A percentile compares a stretch with the other conserved stretches of the same genome.
Evolutionary conservation across 805 yeast genomes (phyloP).

Genomic region (Pichia scutulata): DNA sequence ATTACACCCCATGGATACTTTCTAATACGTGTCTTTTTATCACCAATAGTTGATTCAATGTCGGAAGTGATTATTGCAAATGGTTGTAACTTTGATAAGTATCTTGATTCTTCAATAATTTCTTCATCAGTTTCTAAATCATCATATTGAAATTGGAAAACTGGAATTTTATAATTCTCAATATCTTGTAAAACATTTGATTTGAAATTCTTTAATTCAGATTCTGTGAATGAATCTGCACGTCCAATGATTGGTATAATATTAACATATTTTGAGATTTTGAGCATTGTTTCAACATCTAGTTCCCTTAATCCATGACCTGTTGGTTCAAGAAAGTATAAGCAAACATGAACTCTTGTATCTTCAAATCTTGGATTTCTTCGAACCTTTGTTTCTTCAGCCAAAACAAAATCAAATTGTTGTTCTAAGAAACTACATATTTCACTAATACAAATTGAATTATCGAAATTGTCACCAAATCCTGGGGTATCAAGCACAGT

Average conservation of each 20-base stretch:
- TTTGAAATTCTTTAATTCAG: constrained; percentile 54
- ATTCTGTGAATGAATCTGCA: constrained; percentile 62
- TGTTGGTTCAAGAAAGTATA: constrained; percentile 64
- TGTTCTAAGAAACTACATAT: constrained; percentile 61
- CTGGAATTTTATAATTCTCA: constrained; percentile 61
- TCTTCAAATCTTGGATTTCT: constrained; percentile 81
- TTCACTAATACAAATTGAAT: constrained; percentile 57
- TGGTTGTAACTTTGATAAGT: constrained; percentile 58
- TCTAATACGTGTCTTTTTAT: constrained; percentile 49
- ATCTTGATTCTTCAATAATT: constrained; percentile 59
- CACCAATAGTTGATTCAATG: constrained; percentile 43
- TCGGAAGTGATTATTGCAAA: constrained; percentile 68
- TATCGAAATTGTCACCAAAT: constrained; percentile 52
- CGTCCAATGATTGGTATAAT: constrained; percentile 64
- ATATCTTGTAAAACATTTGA: constrained; percentile 54
- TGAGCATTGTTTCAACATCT: constrained; percentile 66
- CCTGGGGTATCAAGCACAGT: constrained; percentile 56
- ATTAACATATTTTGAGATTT: constrained; percentile 62
- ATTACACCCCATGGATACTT: constrained; percentile 72
- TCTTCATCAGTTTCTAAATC: constrained; percentile 59
- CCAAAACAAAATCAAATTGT: constrained; percentile 70
- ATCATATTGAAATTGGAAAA: constrained; percentile 65
- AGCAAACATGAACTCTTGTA: constrained; percentile 64
- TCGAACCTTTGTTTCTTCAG: constrained; percentile 79
- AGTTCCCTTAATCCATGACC: constrained; percentile 76